Evolutionary conservation across 495 filamentous ascomycete species (phyloP).

Genomic region (Neurospora sp.): DNA sequence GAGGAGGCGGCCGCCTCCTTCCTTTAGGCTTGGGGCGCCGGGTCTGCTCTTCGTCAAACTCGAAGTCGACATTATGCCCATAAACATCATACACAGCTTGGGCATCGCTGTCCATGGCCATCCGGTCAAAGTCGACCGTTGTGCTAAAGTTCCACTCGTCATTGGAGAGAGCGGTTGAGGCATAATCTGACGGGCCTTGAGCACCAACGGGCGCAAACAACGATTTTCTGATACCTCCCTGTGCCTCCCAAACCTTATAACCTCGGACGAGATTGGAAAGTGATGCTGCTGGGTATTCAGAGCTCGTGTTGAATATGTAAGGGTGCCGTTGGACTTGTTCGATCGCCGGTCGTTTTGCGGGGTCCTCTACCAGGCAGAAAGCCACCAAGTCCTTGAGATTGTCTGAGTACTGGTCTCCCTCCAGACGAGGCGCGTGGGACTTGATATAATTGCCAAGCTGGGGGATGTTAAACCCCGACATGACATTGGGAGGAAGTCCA

Average conservation of each 20-base stretch:
- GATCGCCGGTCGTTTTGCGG: slow-evolving; percentile 61
- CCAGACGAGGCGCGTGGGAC: slow-evolving; percentile 55
- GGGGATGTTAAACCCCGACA: slow-evolving; percentile 35
- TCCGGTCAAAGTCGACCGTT: slow-evolving; percentile 69
- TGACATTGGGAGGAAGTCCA: slow-evolving; percentile 64
- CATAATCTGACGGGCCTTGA: slow-evolving; percentile 38
- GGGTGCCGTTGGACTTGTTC: slow-evolving; percentile 54
- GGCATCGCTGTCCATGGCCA: slow-evolving; percentile 35
- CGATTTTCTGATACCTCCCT: slow-evolving; percentile 73
- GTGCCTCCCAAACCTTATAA: slow-evolving; percentile 77
- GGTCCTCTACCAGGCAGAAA: slow-evolving; percentile 68
- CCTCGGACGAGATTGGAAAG: slow-evolving; percentile 65
- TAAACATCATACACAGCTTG: slow-evolving; percentile 43
- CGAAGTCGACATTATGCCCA: slow-evolving; percentile 37
- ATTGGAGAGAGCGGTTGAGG: slow-evolving; percentile 29
- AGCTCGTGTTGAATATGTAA: slow-evolving; percentile 50
- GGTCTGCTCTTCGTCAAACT: slow-evolving; percentile 33
- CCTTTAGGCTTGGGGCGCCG: slow-evolving; percentile 28
- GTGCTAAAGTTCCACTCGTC: slow-evolving; percentile 93
- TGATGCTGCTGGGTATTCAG: slow-evolving; percentile 58
- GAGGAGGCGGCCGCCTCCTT: slow-evolving; percentile 38
- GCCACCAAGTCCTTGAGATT: slow-evolving; percentile 66
- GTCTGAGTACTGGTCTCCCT: slow-evolving; percentile 67
- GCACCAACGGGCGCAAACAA: slow-evolving; percentile 71
- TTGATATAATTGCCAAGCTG: slow-evolving; percentile 53